These are phyloP conservation scores for Aphanomyces invadans DNA, from an alignment of 352 stramenopile genomes.

Conservation along the genomic window DNA sequence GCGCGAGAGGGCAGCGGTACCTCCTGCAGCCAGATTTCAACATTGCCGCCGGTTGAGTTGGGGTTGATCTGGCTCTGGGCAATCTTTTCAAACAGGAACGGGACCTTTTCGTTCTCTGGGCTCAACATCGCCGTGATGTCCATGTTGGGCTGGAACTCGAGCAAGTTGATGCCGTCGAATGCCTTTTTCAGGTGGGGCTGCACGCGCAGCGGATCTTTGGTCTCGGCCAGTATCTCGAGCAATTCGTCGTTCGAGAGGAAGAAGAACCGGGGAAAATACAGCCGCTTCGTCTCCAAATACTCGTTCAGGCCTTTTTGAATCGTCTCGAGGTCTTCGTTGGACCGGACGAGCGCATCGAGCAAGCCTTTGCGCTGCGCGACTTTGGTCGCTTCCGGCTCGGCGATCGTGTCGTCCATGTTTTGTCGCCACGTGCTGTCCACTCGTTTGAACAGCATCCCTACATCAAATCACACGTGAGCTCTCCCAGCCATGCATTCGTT, in stretches of 20 bases:
- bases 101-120: constrained; percentile 80
- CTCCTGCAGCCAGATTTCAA: constrained; percentile 85
- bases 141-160: constrained; percentile 89
- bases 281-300: constrained; percentile 86
- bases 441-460: constrained; percentile 58
- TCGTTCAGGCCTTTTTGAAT: constrained; percentile 92
- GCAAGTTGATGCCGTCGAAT: constrained; percentile 88
- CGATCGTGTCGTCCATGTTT: constrained; percentile 83
- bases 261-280: constrained; percentile 90
- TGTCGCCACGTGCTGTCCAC: constrained; percentile 83
- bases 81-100: constrained; percentile 84
- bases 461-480: not conserved
- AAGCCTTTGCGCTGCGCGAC: constrained; percentile 74
- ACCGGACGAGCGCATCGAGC: constrained; percentile 76
- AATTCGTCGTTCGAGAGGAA: constrained; percentile 91
- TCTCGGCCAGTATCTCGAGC: constrained; percentile 88
- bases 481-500: not conserved
- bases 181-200: constrained; percentile 92
- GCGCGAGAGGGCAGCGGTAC: constrained; percentile 34
- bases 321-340: constrained; percentile 88
- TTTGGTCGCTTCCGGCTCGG: constrained; percentile 58
- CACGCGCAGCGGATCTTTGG: constrained; percentile 90
- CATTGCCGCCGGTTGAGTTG: constrained; percentile 89
- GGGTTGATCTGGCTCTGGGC: constrained; percentile 89
- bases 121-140: constrained; percentile 89